Evolutionary conservation across 768 basidiomycete genomes (phyloP).

Genomic region (Clitopilus hobsonii): DNA sequence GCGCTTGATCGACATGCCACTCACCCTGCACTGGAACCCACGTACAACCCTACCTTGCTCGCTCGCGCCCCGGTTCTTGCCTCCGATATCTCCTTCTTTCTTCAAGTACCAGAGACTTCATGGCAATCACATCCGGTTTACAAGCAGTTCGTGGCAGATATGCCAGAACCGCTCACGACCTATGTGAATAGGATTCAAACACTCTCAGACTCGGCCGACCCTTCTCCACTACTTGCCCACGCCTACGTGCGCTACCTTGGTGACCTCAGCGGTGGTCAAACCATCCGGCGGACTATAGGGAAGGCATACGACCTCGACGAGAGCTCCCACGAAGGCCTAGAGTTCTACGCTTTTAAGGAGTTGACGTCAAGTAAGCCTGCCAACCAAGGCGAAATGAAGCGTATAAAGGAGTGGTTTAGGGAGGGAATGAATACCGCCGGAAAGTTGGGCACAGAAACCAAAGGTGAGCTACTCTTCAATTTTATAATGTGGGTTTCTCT

Average conservation of each 20-base stretch:
- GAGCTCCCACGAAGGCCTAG: constrained; percentile 44
- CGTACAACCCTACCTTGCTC: constrained; percentile 67
- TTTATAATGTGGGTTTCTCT: neutral
- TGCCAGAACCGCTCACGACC: constrained; percentile 42
- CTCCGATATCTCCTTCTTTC: constrained; percentile 63
- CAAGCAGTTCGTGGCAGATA: constrained; percentile 32
- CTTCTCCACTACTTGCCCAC: constrained; percentile 62
- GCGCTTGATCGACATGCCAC: constrained; percentile 56
- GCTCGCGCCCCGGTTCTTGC: constrained; percentile 56
- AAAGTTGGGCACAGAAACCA: constrained; percentile 31
- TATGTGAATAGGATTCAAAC: constrained; percentile 52
- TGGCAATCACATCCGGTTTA: constrained; percentile 60
- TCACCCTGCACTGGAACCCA: constrained; percentile 59
- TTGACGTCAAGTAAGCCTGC: constrained; percentile 42
- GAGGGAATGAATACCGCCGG: constrained; percentile 49
- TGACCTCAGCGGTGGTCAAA: constrained; percentile 76
- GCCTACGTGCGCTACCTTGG: constrained; percentile 82
- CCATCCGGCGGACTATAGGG: constrained; percentile 54
- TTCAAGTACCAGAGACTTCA: constrained; percentile 40
- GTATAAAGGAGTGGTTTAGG: constrained; percentile 71
- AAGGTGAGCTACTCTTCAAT: constrained; percentile 28
- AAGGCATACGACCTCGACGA: constrained; percentile 64
- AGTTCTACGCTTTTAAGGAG: constrained; percentile 68
- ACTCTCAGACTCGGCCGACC: constrained; percentile 41
- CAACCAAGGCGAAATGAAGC: constrained; percentile 57